Evolutionary conservation across 2,329 filamentous ascomycete species (phyloP).

Genomic region (Neophaeococcomyces mojaviensis): DNA sequence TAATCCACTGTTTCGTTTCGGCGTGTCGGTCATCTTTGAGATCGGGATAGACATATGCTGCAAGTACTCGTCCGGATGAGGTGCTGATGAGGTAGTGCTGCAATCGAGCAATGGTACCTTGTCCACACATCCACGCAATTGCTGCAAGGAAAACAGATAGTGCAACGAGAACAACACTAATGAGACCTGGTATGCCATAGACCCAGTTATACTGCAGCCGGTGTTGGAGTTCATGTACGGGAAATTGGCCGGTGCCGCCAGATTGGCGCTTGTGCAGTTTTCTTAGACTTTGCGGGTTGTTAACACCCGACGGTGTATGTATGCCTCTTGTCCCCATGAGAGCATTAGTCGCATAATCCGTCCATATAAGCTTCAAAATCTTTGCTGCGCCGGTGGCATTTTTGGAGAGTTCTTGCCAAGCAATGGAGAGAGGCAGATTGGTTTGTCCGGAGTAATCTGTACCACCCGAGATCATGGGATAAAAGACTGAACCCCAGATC

Average conservation of each 20-base stretch:
- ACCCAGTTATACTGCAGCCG: constrained; percentile 28
- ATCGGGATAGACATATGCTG: background rate
- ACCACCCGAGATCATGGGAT: too few relatives aligned
- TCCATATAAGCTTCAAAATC: constrained; percentile 41
- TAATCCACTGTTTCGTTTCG: constrained; percentile 1
- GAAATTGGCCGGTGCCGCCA: constrained; percentile 7
- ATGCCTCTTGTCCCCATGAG: constrained; percentile 32
- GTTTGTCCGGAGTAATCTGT: constrained; percentile 31
- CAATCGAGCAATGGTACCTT: background rate
- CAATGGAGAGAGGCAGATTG: constrained; percentile 34
- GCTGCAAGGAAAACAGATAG: background rate
- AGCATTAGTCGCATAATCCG: constrained; percentile 36
- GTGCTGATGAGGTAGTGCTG: background rate
- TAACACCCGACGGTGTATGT: background rate
- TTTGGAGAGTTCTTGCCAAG: constrained; percentile 34
- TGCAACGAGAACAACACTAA: background rate
- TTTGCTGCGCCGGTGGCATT: constrained; percentile 24
- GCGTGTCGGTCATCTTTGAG: background rate
- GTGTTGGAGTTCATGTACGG: constrained; percentile 24
- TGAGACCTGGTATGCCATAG: constrained; percentile 29
- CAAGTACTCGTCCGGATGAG: background rate
- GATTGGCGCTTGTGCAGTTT: background rate
- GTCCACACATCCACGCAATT: background rate
- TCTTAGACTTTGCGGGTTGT: background rate
- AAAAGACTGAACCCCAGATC: too few relatives aligned